A percentile compares a stretch with the other conserved stretches of the same genome.
Conservation (phyloP, 768 basidiomycete genomes). For the Cystobasidium ongulense region DNA sequence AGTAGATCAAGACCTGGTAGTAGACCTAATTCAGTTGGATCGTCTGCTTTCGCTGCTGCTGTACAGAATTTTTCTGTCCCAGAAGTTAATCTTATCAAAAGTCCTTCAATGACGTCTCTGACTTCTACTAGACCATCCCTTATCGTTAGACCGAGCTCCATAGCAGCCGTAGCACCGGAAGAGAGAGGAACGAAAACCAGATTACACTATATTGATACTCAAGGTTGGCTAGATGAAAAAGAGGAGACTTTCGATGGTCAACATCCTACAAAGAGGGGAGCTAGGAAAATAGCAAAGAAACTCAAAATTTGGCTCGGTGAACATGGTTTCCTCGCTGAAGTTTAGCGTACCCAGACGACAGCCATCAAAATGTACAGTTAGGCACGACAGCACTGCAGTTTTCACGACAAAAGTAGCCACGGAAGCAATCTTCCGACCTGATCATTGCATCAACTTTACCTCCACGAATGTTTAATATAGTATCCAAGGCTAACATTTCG, state of each 20-base stretch:
- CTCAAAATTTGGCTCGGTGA: slow-evolving; percentile 5
- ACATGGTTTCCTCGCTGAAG: slow-evolving; percentile 8
- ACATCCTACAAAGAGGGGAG: slow-evolving; percentile 13
- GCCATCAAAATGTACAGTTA: no score
- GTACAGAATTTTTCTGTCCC: not conserved
- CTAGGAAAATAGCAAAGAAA: slow-evolving; percentile 21
- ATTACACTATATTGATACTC: slow-evolving; percentile 20
- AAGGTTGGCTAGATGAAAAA: slow-evolving; percentile 6
- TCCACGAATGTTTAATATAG: no score
- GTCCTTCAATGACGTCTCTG: not conserved
- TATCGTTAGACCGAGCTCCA: slow-evolving; percentile 11
- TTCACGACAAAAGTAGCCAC: not conserved
- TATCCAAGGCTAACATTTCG: no score
- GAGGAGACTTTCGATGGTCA: slow-evolving; percentile 18
- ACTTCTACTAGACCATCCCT: not conserved
- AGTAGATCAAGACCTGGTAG: not conserved
- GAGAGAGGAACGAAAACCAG: slow-evolving; percentile 17
- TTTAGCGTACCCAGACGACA: no score
- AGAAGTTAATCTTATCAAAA: not conserved
- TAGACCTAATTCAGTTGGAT: not conserved
- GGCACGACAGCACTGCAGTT: no score
- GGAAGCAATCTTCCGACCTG: no score
- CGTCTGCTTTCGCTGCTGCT: not conserved
- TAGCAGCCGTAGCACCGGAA: slow-evolving; percentile 10
- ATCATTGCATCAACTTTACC: no score